These are phyloP conservation scores for Euphorbia neoarborescens DNA, from an alignment of 441 rosid species.

Conservation along the genomic window DNA sequence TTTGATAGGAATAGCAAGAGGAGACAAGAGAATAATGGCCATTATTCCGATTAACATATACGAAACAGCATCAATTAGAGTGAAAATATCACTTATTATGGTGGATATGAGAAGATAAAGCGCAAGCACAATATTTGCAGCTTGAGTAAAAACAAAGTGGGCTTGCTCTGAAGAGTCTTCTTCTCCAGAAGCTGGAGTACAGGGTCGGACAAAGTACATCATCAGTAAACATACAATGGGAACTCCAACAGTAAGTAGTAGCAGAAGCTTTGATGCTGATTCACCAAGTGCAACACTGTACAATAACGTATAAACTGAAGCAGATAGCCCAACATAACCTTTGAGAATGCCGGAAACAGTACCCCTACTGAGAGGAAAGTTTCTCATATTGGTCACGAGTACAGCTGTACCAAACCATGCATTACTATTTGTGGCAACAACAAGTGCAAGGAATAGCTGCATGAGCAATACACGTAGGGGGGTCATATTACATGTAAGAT, in stretches of 20 bases:
- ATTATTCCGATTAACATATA: constrained; percentile 48
- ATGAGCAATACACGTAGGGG: constrained; percentile 12
- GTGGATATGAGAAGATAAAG: constrained; percentile 54
- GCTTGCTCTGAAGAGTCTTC: constrained; percentile 75
- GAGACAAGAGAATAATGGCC: constrained; percentile 54
- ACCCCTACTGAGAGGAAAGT: constrained; percentile 83
- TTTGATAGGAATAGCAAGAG: constrained; percentile 84
- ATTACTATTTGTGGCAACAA: constrained; percentile 65
- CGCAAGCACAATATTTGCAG: constrained; percentile 56
- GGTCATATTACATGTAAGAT: not conserved
- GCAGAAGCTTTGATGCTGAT: constrained; percentile 52
- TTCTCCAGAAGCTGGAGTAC: constrained; percentile 77
- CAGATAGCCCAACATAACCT: constrained; percentile 79
- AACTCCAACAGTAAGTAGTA: constrained; percentile 62
- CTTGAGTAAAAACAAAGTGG: constrained; percentile 68
- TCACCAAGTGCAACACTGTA: constrained; percentile 50
- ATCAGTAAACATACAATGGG: constrained; percentile 57
- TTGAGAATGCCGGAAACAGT: constrained; percentile 89
- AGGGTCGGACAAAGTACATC: constrained; percentile 69
- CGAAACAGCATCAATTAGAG: constrained; percentile 33
- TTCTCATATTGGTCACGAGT: constrained; percentile 95
- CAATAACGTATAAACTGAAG: constrained; percentile 67
- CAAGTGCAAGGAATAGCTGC: constrained; percentile 78
- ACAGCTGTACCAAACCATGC: constrained; percentile 93
- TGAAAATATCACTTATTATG: constrained; percentile 35